These are phyloP conservation scores for Phytophthora nicotianae DNA, from an alignment of 352 stramenopile species.

Conservation along the genomic window DNA sequence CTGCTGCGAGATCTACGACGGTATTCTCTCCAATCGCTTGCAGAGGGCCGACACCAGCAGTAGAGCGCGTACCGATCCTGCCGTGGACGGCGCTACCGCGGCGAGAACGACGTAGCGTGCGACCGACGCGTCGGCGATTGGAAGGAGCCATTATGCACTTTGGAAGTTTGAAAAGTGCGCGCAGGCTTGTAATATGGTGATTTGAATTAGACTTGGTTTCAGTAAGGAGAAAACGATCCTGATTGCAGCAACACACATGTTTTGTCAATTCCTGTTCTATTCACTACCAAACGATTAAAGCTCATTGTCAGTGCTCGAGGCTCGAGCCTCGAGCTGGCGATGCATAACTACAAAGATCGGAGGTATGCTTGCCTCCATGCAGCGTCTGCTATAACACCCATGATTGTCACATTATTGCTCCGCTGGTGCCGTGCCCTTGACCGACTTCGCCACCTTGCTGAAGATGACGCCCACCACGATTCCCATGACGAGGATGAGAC, in stretches of 20 bases:
- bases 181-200: slow-evolving; percentile 1
- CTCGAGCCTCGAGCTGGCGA: not conserved
- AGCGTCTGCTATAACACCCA: not conserved
- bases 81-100: slow-evolving; percentile 30
- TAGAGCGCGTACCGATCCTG: slow-evolving; percentile 17
- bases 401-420: slow-evolving; percentile 2
- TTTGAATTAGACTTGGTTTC: slow-evolving; percentile 17
- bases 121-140: slow-evolving; percentile 41
- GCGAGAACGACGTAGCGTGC: slow-evolving; percentile 50
- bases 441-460: slow-evolving; percentile 42
- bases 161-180: slow-evolving; percentile 38
- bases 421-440: slow-evolving; percentile 24
- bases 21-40: slow-evolving; percentile 72
- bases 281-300: not conserved
- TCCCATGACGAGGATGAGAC: slow-evolving; percentile 71
- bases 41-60: slow-evolving; percentile 30
- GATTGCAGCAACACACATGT: not conserved
- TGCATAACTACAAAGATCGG: not conserved
- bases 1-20: slow-evolving; percentile 44
- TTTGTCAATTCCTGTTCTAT: not conserved
- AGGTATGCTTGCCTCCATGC: not conserved
- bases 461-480: slow-evolving; percentile 66
- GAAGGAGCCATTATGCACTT: slow-evolving; percentile 42
- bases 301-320: too few species aligned
- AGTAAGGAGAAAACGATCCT: not conserved